Conservation (phyloP, 352 stramenopile species). For the Phytophthora tentaculata region DNA sequence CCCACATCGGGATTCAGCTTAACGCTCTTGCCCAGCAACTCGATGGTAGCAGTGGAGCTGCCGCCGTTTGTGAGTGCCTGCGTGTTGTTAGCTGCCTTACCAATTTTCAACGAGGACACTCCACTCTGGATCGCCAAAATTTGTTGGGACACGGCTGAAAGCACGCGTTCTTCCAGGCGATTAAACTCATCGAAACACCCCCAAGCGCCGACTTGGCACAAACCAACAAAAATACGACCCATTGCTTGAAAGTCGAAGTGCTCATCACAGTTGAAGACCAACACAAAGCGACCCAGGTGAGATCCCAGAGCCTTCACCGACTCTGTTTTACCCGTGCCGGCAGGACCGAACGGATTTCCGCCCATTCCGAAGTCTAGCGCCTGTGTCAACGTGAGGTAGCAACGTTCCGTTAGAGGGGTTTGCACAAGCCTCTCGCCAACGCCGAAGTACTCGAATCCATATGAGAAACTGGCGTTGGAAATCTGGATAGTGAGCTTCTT, state of each 20-base stretch:
- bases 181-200: constrained; percentile 99
- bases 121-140: constrained; percentile 99
- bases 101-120: constrained; percentile 88
- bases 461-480: constrained; percentile 98
- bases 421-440: constrained; percentile 99
- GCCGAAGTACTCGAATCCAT: constrained; percentile 99
- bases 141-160: constrained; percentile 99
- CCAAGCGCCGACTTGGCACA: constrained; percentile 99
- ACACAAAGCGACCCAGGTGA: constrained; percentile 98
- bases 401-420: constrained; percentile 99
- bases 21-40: constrained; percentile 96
- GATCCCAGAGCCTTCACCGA: constrained; percentile 99
- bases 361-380: constrained; percentile 99
- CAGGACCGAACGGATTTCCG: constrained; percentile 98
- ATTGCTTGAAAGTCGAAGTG: constrained; percentile 99
- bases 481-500: constrained; percentile 97
- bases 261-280: constrained; percentile 99
- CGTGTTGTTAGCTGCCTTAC: constrained; percentile 44
- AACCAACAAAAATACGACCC: constrained; percentile 98
- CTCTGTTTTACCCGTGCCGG: constrained; percentile 99
- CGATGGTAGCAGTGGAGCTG: constrained; percentile 74
- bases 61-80: constrained; percentile 27
- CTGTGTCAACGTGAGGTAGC: constrained; percentile 99
- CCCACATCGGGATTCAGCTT: constrained; percentile 97
- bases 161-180: constrained; percentile 98